Percentiles rank a stretch among this genome's conserved stretches.
Evolutionary conservation across 352 stramenopile genomes (phyloP).

Genomic region (Pythium brassicae): DNA sequence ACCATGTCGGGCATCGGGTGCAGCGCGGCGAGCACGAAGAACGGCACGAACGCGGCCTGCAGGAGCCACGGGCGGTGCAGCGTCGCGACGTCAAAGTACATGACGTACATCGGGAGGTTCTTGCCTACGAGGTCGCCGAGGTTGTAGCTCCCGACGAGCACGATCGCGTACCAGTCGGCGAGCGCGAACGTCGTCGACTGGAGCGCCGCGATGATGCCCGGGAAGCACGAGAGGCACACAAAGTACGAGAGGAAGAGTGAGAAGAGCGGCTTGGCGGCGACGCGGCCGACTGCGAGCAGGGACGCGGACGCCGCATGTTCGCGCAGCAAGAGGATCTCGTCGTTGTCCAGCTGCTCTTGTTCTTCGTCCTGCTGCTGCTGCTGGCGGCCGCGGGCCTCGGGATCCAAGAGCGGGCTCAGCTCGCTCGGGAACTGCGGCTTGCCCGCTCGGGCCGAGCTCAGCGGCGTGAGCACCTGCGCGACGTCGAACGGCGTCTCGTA

Average conservation of each 20-base stretch:
- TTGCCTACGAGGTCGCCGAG: constrained; percentile 77
- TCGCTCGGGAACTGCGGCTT: constrained; percentile 25
- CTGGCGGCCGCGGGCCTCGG: constrained; percentile 15
- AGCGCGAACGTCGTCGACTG: constrained; percentile 51
- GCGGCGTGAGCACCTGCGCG: constrained; percentile 42
- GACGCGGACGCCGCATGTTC: constrained; percentile 37
- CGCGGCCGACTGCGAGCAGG: constrained; percentile 55
- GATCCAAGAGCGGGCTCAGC: constrained; percentile 35
- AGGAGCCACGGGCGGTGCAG: constrained; percentile 64
- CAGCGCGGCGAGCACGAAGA: constrained; percentile 58
- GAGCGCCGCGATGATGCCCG: constrained; percentile 69
- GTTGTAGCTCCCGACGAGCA: constrained; percentile 74
- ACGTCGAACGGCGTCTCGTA: constrained; percentile 45
- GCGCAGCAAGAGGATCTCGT: constrained; percentile 27
- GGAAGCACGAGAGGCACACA: constrained; percentile 75
- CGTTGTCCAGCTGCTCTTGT: constrained; percentile 9
- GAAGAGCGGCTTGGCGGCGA: constrained; percentile 69
- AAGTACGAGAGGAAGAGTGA: constrained; percentile 77
- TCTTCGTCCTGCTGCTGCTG: constrained; percentile 11
- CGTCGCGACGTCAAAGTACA: constrained; percentile 66
- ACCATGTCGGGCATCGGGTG: constrained; percentile 52
- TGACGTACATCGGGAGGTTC: constrained; percentile 61
- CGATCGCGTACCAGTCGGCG: constrained; percentile 71
- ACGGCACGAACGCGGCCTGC: constrained; percentile 60
- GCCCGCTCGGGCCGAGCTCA: constrained; percentile 29